Evolutionary conservation across 2,329 filamentous ascomycete species (phyloP), one percentile per base, ranked within the genome.

Genomic region (Orbilia javanica): DNA sequence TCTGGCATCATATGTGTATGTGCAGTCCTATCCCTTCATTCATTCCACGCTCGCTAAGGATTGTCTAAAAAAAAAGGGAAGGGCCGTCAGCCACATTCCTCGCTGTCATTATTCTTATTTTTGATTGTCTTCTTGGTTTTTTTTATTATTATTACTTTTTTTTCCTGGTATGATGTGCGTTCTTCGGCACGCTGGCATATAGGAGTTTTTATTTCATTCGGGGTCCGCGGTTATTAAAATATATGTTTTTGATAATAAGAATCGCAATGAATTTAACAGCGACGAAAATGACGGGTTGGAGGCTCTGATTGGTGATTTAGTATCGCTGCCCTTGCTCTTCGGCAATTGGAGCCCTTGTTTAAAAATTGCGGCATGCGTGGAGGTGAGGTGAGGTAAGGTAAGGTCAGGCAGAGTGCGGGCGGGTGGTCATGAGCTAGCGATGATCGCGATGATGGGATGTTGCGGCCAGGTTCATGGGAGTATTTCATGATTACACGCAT

Each of bases 401-500:
- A n/a, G n/a, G n/a, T n/a, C n/a, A n/a, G n/a, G 7, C 39, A n/a
- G 39, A 22, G 4, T 10, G n/a, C 44, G 20, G 44, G n/a, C 39
- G 39, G 44, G 44, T 25, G 11, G 25, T 27, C 10, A n/a, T 31
- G 13, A 52, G 22, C 10, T 50, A 31, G 48, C 25, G 22, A 60
- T 22, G 29, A 36, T 57, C 25, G 46, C 22, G 46, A 60, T 27
- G 55, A 60, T 42, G 34, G 42, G 11, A 42, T 42, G 34, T 53
- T 60, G 55, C 55, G 42, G 20, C 55, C 20, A 7, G 55, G 55
- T 60, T 60, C 55, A 60, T 60, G 31, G 55, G 34, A 25, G 31
- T 60, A 42, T 60, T 11, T 60, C 55, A 60, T 60, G 55, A 60
- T 60, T 42, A 60, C 55, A 60, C 55, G 55, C 55, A 60, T 60